Conservation (phyloP, 495 filamentous ascomycete genomes). For the Penicillium psychrofluorescens region DNA sequence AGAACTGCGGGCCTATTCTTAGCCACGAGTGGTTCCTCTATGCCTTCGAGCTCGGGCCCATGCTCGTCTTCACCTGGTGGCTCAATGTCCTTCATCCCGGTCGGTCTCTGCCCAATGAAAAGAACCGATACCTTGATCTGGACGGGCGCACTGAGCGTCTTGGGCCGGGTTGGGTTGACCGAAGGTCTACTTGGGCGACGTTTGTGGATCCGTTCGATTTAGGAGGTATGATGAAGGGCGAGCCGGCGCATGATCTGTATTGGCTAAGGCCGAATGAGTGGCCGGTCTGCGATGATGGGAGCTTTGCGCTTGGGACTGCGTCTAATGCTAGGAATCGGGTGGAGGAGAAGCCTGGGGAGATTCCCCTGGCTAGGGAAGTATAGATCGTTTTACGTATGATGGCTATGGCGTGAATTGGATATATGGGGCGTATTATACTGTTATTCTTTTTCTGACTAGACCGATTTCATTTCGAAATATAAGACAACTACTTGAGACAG, state of each 20-base stretch:
- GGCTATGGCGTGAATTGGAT: too few relatives aligned
- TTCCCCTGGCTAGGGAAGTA: too few relatives aligned
- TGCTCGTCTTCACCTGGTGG: conserved; percentile 34
- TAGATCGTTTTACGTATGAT: too few relatives aligned
- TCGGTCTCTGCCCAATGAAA: conserved; percentile 20
- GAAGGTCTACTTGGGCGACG: conserved; percentile 19
- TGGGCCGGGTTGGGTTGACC: conserved; percentile 35
- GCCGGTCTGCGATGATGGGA: conserved; percentile 22
- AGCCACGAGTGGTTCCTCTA: conserved; percentile 34
- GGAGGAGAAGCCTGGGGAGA: too few relatives aligned
- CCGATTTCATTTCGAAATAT: too few relatives aligned
- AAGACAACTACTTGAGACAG: too few relatives aligned
- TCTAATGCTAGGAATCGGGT: conserved; percentile 6
- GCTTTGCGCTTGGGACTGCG: conserved; percentile 24
- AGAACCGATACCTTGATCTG: conserved; percentile 21
- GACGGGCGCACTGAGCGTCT: conserved; percentile 26
- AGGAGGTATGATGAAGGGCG: conserved; percentile 15
- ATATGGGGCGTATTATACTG: too few relatives aligned
- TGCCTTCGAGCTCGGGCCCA: conserved; percentile 29
- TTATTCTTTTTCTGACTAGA: too few relatives aligned
- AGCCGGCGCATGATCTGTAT: conserved; percentile 22
- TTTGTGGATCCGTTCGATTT: conserved; percentile 30
- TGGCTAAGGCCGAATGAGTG: conserved; percentile 23
- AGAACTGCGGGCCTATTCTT: conserved; percentile 21
- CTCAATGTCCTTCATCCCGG: conserved; percentile 31